Percentiles rank a stretch among this genome's conserved stretches.
phyloP scores from a whole-genome alignment of 2,329 filamentous ascomycete genomes.

The Penicillium olsonii region DNA sequence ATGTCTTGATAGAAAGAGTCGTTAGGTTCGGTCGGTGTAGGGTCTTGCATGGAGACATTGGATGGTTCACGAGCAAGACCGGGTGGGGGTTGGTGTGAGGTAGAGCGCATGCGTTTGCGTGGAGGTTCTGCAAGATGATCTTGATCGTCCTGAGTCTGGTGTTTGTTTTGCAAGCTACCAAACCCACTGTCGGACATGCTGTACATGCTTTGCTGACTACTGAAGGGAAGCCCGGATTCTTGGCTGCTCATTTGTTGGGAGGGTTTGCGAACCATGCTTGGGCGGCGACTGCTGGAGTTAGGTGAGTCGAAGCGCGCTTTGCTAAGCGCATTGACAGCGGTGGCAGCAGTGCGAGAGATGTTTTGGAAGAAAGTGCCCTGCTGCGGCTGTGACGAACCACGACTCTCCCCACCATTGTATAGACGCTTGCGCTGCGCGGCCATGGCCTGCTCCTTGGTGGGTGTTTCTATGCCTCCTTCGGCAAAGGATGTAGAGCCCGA shows the following conservation, averaged over 20 bases:
- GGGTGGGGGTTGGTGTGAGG: conserved; percentile 52
- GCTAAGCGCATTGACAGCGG: conserved; percentile 92
- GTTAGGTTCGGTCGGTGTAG: conserved; percentile 48
- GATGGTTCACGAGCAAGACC: conserved; percentile 34
- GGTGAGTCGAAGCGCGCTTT: conserved; percentile 94
- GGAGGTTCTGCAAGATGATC: conserved; percentile 72
- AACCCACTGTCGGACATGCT: conserved; percentile 78
- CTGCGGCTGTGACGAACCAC: conserved; percentile 61
- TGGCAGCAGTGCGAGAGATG: conserved; percentile 89
- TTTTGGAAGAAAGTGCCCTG: conserved; percentile 96
- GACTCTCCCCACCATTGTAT: conserved; percentile 75
- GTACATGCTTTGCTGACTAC: conserved; percentile 77
- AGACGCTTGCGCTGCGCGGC: conserved; percentile 89
- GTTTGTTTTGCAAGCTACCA: conserved; percentile 61
- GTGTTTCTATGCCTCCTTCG: conserved; percentile 80
- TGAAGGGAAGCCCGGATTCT: conserved; percentile 66
- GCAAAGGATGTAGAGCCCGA: conserved; percentile 66
- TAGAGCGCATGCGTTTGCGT: conserved; percentile 69
- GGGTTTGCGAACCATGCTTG: conserved; percentile 70
- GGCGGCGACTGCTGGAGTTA: conserved; percentile 63
- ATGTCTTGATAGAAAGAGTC: conserved; percentile 50
- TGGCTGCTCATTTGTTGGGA: conserved; percentile 63
- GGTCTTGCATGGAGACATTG: conserved; percentile 40
- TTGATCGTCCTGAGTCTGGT: conserved; percentile 40
- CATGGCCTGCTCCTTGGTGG: conserved; percentile 98